A percentile compares a stretch with the other conserved stretches of the same genome.
phyloP scores from a whole-genome alignment of 1,139 yeast genomes.

The Pneumocystis oryctolagi region DNA sequence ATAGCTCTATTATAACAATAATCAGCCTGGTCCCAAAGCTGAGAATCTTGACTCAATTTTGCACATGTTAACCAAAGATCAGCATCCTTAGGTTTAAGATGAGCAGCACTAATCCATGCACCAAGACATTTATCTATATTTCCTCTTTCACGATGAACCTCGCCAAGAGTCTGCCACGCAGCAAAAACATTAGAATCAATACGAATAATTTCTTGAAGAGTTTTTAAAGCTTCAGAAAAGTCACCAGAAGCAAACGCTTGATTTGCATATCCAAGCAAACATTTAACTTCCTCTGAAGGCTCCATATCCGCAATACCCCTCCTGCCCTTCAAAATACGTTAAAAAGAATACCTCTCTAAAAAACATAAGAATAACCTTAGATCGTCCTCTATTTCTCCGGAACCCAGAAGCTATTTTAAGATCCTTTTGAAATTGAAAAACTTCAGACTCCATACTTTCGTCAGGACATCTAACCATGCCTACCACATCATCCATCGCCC shows the following conservation, averaged over 20 bases:
- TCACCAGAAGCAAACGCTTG: conserved; percentile 61
- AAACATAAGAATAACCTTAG: background rate
- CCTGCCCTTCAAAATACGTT: conserved; percentile 5
- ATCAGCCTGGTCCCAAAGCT: conserved; percentile 65
- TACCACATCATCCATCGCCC: conserved; percentile 18
- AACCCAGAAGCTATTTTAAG: conserved; percentile 23
- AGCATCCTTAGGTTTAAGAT: conserved; percentile 58
- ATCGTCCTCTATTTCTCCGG: conserved; percentile 1
- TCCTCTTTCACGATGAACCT: conserved; percentile 57
- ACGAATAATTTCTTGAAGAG: conserved; percentile 59
- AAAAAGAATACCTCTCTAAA: background rate
- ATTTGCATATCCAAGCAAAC: conserved; percentile 54
- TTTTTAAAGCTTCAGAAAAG: conserved; percentile 47
- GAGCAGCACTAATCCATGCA: conserved; percentile 76
- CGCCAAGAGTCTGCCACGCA: conserved; percentile 78
- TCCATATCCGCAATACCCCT: conserved; percentile 14
- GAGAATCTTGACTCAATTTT: conserved; percentile 53
- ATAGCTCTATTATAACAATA: conserved; percentile 69
- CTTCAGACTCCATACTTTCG: conserved; percentile 18
- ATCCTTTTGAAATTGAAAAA: conserved; percentile 22
- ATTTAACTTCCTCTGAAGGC: conserved; percentile 56
- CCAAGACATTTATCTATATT: conserved; percentile 58
- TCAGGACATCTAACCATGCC: conserved; percentile 20
- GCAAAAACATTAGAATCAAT: conserved; percentile 62
- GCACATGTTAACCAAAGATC: conserved; percentile 80